Percentiles rank a stretch among this genome's conserved stretches.
phyloP scores from a whole-genome alignment of 306 rosid genomes.

The Albizia julibrissin region DNA sequence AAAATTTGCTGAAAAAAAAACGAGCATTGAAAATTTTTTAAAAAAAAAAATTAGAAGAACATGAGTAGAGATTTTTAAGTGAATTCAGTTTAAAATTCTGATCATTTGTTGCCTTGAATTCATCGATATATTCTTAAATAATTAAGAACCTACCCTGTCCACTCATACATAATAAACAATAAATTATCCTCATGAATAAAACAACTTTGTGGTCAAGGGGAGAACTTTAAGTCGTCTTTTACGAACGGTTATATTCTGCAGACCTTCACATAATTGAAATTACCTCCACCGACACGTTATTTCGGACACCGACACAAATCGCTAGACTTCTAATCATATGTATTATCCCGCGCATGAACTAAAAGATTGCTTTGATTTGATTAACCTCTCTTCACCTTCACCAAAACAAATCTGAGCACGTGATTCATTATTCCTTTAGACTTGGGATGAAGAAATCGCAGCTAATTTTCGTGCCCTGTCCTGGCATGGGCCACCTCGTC shows the following conservation, averaged over 20 bases:
- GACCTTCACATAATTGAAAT: not conserved
- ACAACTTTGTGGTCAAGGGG: not conserved
- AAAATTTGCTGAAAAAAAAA: too few species aligned
- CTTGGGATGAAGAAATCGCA: not conserved
- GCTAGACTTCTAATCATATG: not conserved
- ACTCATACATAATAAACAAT: not conserved
- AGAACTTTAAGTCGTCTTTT: not conserved
- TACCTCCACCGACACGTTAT: not conserved
- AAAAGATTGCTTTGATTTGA: too few species aligned
- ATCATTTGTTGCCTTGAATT: too few species aligned
- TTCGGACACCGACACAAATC: not conserved
- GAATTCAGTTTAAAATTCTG: too few species aligned
- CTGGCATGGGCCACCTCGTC: not conserved
- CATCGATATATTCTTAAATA: too few species aligned
- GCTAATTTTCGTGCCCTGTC: not conserved
- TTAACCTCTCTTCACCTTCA: not conserved
- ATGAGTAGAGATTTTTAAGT: too few species aligned
- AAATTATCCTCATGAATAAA: too few species aligned
- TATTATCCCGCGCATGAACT: too few species aligned
- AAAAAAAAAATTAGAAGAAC: too few species aligned
- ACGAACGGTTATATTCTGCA: not conserved
- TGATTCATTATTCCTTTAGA: not conserved
- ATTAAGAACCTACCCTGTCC: too few species aligned
- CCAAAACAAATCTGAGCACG: not conserved
- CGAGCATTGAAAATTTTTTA: too few species aligned